These are phyloP conservation scores for Boletus speciosus DNA, from an alignment of 768 basidiomycete genomes.

Conservation along the genomic window DNA sequence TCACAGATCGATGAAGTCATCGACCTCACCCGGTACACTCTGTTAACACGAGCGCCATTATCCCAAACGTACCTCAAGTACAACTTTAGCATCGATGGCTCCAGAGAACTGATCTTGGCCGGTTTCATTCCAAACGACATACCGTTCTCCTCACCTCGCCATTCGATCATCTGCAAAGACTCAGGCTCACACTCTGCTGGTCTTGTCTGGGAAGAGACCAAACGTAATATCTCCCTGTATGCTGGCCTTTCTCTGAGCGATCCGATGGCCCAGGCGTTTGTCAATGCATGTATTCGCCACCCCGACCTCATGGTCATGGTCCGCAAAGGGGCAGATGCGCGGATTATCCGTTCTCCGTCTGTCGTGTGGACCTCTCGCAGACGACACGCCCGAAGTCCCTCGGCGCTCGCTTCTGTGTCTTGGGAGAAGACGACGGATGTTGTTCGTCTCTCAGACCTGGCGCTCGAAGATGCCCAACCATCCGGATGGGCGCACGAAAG, in stretches of 20 bases:
- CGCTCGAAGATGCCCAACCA: conserved; percentile 26
- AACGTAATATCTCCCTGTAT: conserved; percentile 24
- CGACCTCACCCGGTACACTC: conserved; percentile 27
- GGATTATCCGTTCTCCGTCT: conserved; percentile 23
- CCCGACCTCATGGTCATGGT: conserved; percentile 31
- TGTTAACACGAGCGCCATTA: conserved; percentile 15
- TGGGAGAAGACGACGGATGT: conserved; percentile 25
- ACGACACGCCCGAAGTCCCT: conserved; percentile 26
- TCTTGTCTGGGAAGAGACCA: conserved; percentile 28
- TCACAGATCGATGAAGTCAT: conserved; percentile 30
- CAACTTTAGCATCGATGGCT: conserved; percentile 19
- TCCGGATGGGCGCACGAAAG: conserved; percentile 8
- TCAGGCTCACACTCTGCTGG: neutral
- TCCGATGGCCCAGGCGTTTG: conserved; percentile 27
- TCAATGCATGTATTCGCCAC: conserved; percentile 31
- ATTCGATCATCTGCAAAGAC: conserved; percentile 18
- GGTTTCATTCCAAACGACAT: conserved; percentile 31
- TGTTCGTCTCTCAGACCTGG: conserved; percentile 17
- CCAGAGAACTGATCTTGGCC: conserved; percentile 28
- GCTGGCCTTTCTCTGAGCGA: conserved; percentile 28
- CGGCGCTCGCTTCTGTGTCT: conserved; percentile 18
- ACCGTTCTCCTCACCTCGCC: conserved; percentile 21
- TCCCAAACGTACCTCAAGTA: conserved; percentile 24
- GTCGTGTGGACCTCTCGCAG: conserved; percentile 29
- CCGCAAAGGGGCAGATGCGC: conserved; percentile 28